Evolutionary conservation across 345 rosid genomes (phyloP).

Genomic region (Salix brachista): DNA sequence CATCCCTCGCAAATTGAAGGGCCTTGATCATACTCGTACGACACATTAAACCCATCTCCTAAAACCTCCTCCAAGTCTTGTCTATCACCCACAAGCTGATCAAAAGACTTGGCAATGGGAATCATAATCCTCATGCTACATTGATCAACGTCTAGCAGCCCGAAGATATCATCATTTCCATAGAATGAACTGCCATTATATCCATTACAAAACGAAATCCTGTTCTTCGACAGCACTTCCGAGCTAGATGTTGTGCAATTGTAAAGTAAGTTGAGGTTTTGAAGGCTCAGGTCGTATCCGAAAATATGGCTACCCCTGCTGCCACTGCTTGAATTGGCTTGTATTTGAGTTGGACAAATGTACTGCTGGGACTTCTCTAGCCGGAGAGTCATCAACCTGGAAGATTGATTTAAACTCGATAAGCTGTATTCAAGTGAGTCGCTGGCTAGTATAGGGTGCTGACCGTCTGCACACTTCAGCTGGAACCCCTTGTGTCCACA

Average conservation of each 20-base stretch:
- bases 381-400: slow-evolving; percentile 18
- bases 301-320: background rate
- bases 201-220: background rate
- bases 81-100: fast-evolving
- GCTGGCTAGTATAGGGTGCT: background rate
- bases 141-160: fast-evolving
- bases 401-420: fast-evolving
- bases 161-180: background rate
- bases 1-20: slow-evolving; percentile 12
- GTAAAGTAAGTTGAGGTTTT: slow-evolving; percentile 25
- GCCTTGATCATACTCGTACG: background rate
- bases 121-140: background rate
- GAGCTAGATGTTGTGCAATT: slow-evolving; percentile 6
- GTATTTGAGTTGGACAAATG: slow-evolving; percentile 12
- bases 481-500: slow-evolving; percentile 40
- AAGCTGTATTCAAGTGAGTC: background rate
- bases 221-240: background rate
- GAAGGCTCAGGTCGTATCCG: background rate
- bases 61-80: background rate
- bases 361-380: slow-evolving; percentile 1
- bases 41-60: slow-evolving; percentile 23
- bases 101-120: background rate
- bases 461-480: slow-evolving; percentile 22
- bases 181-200: background rate
- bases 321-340: background rate